Evolutionary conservation across 768 basidiomycete species (phyloP).

Genomic region (Pleurotus pulmonarius): DNA sequence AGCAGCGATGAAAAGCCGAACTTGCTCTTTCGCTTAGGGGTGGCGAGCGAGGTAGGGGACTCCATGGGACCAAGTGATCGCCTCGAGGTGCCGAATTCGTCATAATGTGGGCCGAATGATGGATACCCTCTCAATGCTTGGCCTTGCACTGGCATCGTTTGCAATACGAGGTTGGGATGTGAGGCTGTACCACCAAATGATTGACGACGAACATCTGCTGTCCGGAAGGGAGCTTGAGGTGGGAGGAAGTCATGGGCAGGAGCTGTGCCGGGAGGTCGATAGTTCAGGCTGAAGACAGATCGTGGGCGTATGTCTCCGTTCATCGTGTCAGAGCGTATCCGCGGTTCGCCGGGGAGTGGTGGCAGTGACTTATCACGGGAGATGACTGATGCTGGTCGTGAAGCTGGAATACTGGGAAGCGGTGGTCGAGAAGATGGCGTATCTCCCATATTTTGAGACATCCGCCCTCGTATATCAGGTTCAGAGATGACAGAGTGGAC

Average conservation of each 20-base stretch:
- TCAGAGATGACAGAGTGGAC: constrained; percentile 59
- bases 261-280: constrained; percentile 39
- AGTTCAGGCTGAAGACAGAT: constrained; percentile 59
- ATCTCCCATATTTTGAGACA: constrained; percentile 25
- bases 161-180: constrained; percentile 46
- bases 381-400: constrained; percentile 21
- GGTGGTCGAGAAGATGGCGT: constrained; percentile 27
- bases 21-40: constrained; percentile 66
- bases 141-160: constrained; percentile 41
- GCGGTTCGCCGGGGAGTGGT: constrained; percentile 59
- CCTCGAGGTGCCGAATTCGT: constrained; percentile 71
- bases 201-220: constrained; percentile 58
- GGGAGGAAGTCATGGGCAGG: constrained; percentile 50
- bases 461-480: constrained; percentile 53
- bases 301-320: constrained; percentile 51
- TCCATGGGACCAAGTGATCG: constrained; percentile 50
- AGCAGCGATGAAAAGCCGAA: constrained; percentile 67
- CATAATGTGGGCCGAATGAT: constrained; percentile 45
- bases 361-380: constrained; percentile 74
- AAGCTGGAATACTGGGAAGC: constrained; percentile 11
- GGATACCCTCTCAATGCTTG: constrained; percentile 24
- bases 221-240: constrained; percentile 63
- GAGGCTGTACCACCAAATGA: constrained; percentile 71
- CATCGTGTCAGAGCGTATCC: constrained; percentile 32
- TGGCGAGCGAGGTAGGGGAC: constrained; percentile 19